These are phyloP conservation scores for Naganishia cerealis DNA, from an alignment of 1,284 basidiomycete species.

Conservation along the genomic window DNA sequence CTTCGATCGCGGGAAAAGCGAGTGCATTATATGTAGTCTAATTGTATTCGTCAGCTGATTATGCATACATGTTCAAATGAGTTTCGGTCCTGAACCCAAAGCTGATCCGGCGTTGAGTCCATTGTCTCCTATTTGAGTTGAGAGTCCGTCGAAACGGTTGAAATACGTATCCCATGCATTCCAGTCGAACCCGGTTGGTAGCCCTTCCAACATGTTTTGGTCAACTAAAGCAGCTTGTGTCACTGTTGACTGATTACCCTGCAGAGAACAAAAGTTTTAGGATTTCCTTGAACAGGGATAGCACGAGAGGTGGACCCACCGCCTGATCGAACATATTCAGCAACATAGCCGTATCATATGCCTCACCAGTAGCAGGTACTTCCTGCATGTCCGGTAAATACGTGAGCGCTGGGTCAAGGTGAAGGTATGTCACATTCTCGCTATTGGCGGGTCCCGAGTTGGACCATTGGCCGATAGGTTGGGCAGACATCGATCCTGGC, in stretches of 20 bases:
- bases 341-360: conserved; percentile 33
- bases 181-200: conserved; percentile 85
- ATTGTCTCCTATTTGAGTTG: conserved; percentile 18
- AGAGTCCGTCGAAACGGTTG: conserved; percentile 35
- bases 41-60: not conserved
- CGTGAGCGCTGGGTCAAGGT: conserved; percentile 31
- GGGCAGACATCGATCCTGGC: not conserved
- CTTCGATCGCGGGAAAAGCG: not conserved
- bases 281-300: conserved; percentile 53
- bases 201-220: conserved; percentile 69
- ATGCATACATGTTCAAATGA: not conserved
- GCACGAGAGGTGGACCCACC: conserved; percentile 43
- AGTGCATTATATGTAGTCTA: not conserved
- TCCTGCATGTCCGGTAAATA: conserved; percentile 29
- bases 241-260: conserved; percentile 29
- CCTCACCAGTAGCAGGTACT: conserved; percentile 49
- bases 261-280: not conserved
- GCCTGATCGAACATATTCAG: conserved; percentile 60
- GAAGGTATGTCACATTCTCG: conserved; percentile 30
- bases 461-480: conserved; percentile 14
- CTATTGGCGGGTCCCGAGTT: not conserved
- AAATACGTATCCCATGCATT: conserved; percentile 48
- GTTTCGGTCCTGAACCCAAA: not conserved
- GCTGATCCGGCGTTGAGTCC: not conserved
- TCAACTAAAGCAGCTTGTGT: conserved; percentile 55